Percentiles rank a stretch among this genome's conserved stretches.
Evolutionary conservation across 2,329 filamentous ascomycete species (phyloP).

Genomic region (Cladophialophora exuberans): DNA sequence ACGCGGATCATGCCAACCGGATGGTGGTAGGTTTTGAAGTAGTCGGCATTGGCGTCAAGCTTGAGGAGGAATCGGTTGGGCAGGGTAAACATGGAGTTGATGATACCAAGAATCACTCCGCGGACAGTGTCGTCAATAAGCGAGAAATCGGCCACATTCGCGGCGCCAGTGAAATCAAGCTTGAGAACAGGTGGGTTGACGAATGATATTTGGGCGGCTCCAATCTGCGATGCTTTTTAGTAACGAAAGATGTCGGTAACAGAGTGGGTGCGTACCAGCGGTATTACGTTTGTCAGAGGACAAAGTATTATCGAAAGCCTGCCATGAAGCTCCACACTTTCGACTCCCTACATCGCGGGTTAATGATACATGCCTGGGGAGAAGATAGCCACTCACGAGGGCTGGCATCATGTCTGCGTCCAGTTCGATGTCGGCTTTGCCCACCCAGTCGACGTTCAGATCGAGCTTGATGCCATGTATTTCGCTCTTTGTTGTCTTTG

Average conservation of each 20-base stretch:
- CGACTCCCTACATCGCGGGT: conserved; percentile 21
- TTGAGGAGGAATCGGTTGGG: conserved; percentile 34
- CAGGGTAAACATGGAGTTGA: conserved; percentile 30
- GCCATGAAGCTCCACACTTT: conserved; percentile 27
- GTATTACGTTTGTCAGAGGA: conserved; percentile 28
- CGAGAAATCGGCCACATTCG: conserved; percentile 29
- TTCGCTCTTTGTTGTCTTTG: conserved; percentile 29
- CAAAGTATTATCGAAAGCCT: conserved; percentile 27
- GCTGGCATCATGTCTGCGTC: conserved; percentile 28
- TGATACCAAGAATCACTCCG: conserved; percentile 28
- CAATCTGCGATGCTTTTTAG: conserved; percentile 22
- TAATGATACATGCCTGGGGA: conserved; percentile 11
- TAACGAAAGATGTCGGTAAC: conserved; percentile 1
- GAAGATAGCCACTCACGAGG: conserved; percentile 21
- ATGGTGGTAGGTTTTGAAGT: conserved; percentile 36
- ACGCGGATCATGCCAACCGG: conserved; percentile 28
- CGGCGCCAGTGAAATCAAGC: conserved; percentile 29
- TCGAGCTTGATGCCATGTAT: conserved; percentile 28
- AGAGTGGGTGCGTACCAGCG: conserved; percentile 22
- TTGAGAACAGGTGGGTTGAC: conserved; percentile 29
- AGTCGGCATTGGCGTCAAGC: conserved; percentile 41
- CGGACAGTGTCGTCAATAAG: conserved; percentile 28
- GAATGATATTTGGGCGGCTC: conserved; percentile 27
- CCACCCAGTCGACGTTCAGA: conserved; percentile 29
- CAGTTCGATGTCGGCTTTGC: conserved; percentile 29